A percentile compares a stretch with the other conserved stretches of the same genome.
phyloP scores from a whole-genome alignment of 1,284 basidiomycete species.

The Kwoniella shivajii region DNA sequence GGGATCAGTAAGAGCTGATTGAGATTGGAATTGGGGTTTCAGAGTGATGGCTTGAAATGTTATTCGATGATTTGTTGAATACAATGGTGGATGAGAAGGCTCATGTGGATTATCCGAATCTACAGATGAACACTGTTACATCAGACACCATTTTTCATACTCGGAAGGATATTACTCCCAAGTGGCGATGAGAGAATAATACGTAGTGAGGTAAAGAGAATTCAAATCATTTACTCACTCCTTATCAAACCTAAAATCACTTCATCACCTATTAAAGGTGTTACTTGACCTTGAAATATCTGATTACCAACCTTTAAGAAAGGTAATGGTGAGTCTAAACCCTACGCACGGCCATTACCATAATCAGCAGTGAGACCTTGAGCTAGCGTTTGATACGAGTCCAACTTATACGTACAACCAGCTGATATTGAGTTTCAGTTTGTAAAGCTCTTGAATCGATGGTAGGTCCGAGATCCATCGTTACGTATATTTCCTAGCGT shows the following conservation, averaged over 20 bases:
- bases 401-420: slow-evolving; percentile 37
- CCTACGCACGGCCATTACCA: slow-evolving; percentile 24
- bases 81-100: slow-evolving; percentile 36
- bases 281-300: slow-evolving; percentile 44
- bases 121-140: background rate
- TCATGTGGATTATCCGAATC: slow-evolving; percentile 28
- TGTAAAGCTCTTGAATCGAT: slow-evolving; percentile 38
- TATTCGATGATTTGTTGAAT: slow-evolving; percentile 33
- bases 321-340: slow-evolving; percentile 50
- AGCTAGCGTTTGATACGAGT: background rate
- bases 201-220: background rate
- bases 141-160: background rate
- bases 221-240: slow-evolving; percentile 27
- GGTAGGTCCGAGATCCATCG: slow-evolving; percentile 44
- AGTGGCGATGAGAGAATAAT: background rate
- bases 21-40: slow-evolving; percentile 3
- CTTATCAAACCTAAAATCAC: slow-evolving; percentile 45
- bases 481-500: slow-evolving; percentile 42
- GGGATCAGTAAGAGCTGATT: too few species aligned
- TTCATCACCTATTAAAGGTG: slow-evolving; percentile 50
- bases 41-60: slow-evolving; percentile 38
- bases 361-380: background rate
- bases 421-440: slow-evolving; percentile 44
- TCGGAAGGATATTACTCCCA: too few species aligned
- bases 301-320: slow-evolving; percentile 52